Evolutionary conservation across 2,329 filamentous ascomycete genomes (phyloP), one percentile per base, ranked within the genome.

Genomic region (Colletotrichum paranaense): DNA sequence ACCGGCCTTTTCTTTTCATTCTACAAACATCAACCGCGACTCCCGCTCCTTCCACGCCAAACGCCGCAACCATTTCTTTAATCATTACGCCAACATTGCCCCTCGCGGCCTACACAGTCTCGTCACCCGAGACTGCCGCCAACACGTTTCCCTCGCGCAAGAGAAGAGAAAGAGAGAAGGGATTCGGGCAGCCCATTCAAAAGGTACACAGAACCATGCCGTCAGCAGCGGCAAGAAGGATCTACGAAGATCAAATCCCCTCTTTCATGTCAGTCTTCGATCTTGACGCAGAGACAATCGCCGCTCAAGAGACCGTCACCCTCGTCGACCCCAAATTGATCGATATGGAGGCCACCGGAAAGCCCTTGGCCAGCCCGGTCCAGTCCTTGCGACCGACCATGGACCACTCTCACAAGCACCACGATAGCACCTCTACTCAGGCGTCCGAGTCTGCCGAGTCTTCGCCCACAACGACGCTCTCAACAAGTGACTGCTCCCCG

Each of bases 381-480:
- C 80, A 84, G 60, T 78, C 78, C 49, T 80, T 87, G 67, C 80
- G 82, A 67, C 80, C 81, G 69, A 79, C 83, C 64, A 78, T 89
- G 65, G 87, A 89, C 77, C 80, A 85, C 74, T 86, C 86, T 75
- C 93, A 95, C 83, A 91, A 92, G 79, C 93, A 94, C 81, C 89
- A 91, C 80, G 90, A 94, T 80, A 95, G 93, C 84, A 92, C 91
- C n/a, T 95, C 92, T 8, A 94, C 93, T 3, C 92, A 93, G 75
- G 89, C 89, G 67, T 94, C 93, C 19, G 94, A 94, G 76, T 98
- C 97, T 1, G 94, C 94, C 55, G 95, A 98, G 79, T 98, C 96
- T 26, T 98, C 96, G 9, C 97, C 97, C 1, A 98, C 96, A 8
- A 98, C 95, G 4, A 98, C 96, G 2, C 90, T 97, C 62, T 98